Evolutionary conservation across 352 stramenopile genomes (phyloP), one percentile per base, ranked within the genome.

Genomic region (Phytophthora multivora): DNA sequence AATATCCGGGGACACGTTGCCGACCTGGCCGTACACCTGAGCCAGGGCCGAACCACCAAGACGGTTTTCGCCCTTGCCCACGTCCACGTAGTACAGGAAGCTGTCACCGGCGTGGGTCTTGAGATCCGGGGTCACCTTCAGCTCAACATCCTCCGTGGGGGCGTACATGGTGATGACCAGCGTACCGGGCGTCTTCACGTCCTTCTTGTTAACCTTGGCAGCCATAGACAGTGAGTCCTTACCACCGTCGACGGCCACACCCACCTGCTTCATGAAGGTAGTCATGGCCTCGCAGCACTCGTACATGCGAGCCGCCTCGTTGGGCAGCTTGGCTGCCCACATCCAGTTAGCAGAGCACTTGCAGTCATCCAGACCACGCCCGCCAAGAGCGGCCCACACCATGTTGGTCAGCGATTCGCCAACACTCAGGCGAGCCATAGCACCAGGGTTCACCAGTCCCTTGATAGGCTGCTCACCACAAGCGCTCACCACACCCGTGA

Each of bases 141-240:
- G 92, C 50, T 92, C 94, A 2, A 99, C 93, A 69, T 99, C 97
- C 23, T 97, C 90, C 62, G 93, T 99, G 28, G 94, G 95, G 9
- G 97, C 97, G 73, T 99, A 99, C 77, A 97, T 98, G 28, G 97
- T 99, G 54, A 99, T 90, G 3, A 98, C 97, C 13, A 99, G 78
- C 48, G 98, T 98, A 41, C 97, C 97, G 8, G 98, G 98, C 9
- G 97, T 96, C 83, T 99, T 99, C 23, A 99, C 97, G 35, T 98
- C 87, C 72, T 99, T 91, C 26, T 96, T 89, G 60, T 92, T 83
- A 0, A 93, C 86, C 75, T 95, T 90, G 40, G 97, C 98, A 31
- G 98, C 98, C 98, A 99, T 99, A 43, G 96, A 99, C 35, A 99
- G 80, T 38, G 97, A 99, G 76, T 99, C 98, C 80, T 99, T 99